These are phyloP conservation scores for Quercus rubra DNA, from an alignment of 306 rosid genomes.

Conservation along the genomic window DNA sequence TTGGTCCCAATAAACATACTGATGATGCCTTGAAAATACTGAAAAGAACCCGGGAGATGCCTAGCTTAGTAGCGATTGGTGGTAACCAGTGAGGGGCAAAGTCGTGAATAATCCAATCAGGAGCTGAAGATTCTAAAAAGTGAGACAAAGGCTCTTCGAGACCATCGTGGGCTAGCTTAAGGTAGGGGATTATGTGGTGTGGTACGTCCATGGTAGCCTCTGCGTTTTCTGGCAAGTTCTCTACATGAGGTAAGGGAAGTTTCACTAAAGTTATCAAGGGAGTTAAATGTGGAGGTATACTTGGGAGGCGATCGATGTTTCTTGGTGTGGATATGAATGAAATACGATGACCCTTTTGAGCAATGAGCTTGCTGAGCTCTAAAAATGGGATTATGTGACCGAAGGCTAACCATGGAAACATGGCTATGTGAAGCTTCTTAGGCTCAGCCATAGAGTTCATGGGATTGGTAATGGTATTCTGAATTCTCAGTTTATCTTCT, in stretches of 20 bases:
- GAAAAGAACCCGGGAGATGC: not conserved
- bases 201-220: not conserved
- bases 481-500: no score
- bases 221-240: no score
- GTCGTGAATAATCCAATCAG: slow-evolving; percentile 14
- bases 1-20: not conserved
- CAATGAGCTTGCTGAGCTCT: no score
- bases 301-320: no score
- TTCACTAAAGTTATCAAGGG: not conserved
- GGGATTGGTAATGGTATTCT: no score
- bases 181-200: not conserved
- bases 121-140: slow-evolving; percentile 11
- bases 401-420: no score
- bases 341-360: no score
- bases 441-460: not conserved
- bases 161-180: slow-evolving; percentile 21
- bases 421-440: no score
- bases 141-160: slow-evolving; percentile 10
- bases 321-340: no score
- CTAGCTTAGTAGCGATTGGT: not conserved
- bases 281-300: no score
- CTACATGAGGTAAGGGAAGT: no score
- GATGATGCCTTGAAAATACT: not conserved
- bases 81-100: slow-evolving; percentile 13
- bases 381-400: no score